Evolutionary conservation across 805 yeast species (phyloP), one percentile per base, ranked within the genome.

Genomic region (Candida orba): DNA sequence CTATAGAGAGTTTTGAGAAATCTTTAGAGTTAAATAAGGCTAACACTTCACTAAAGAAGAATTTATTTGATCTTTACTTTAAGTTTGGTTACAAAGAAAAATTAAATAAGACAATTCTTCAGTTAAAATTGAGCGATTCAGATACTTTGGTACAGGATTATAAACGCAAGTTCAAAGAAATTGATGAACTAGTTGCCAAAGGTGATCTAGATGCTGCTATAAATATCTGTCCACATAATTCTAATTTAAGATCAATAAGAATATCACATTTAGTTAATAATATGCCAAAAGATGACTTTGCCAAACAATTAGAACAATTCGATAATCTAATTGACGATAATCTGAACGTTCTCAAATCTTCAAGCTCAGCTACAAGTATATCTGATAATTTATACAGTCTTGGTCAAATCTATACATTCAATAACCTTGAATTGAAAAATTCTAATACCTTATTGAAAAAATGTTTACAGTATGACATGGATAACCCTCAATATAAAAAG

Each of bases 401-500:
- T 12, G 52, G 72, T 2, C 54, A 63, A 1, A 58, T 77, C 18
- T 74, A 74, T 44, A 62, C 75, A 40, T 79, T 71, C 52, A 73
- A 79, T 7, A 67, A 78, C 34, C 66, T 69, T 33, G 76, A 78
- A 34, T 76, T 72, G 46, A 75, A 75, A 14, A 68, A 62, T 46
- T 68, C 71, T 34, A 67, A 81, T 23, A 32, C 18, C 4, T 18
- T 43, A 8, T 9, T 43, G 15, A 75, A 81, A 51, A 79, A 75
- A 49, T 89, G 97, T 59, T 65, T 91, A 39, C 79, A 84, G 43
- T 72, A 78, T 36, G 91, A 91, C 60, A 84, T 87, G 61, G 96
- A 87, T 49, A 74, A 72, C 50, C 64, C 65, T 24, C 65, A 62
- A 3, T 88, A 95, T 60, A 77, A 79, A 27, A 64, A 57, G 15